phyloP scores from a whole-genome alignment of 768 basidiomycete species.

The Boletus sensibilis region DNA sequence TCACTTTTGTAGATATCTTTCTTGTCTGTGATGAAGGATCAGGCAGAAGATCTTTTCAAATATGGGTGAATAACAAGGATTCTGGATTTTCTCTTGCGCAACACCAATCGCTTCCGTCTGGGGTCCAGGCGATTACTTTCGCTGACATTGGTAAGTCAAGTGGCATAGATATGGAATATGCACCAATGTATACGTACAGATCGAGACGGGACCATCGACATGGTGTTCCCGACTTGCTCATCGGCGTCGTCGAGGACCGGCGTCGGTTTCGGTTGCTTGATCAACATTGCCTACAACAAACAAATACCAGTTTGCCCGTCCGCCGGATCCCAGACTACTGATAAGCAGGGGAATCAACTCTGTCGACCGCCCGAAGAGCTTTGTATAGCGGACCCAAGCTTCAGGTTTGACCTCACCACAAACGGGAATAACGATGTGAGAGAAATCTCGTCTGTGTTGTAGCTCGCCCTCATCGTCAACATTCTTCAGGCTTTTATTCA shows the following conservation, averaged over 20 bases:
- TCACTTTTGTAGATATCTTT: slow-evolving; percentile 66
- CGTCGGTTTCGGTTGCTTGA: slow-evolving; percentile 69
- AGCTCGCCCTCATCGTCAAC: not conserved
- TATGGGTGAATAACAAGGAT: slow-evolving; percentile 88
- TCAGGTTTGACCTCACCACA: slow-evolving; percentile 68
- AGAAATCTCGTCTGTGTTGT: not conserved
- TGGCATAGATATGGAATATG: not conserved
- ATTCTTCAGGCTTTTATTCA: slow-evolving; percentile 58
- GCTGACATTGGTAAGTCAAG: slow-evolving; percentile 75
- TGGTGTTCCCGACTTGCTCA: slow-evolving; percentile 85
- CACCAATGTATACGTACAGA: slow-evolving; percentile 44
- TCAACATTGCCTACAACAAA: slow-evolving; percentile 93
- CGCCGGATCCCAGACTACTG: slow-evolving; percentile 45
- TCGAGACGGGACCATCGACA: slow-evolving; percentile 94
- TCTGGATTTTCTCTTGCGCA: slow-evolving; percentile 71
- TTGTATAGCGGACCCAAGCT: slow-evolving; percentile 77
- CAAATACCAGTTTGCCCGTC: slow-evolving; percentile 81
- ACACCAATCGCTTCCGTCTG: slow-evolving; percentile 67
- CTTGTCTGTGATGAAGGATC: slow-evolving; percentile 74
- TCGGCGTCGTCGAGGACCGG: slow-evolving; percentile 68
- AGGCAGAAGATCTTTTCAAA: slow-evolving; percentile 70
- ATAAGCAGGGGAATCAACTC: slow-evolving; percentile 48
- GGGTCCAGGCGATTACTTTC: slow-evolving; percentile 78
- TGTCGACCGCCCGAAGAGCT: slow-evolving; percentile 81
- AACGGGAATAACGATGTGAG: slow-evolving; percentile 51